Evolutionary conservation across 306 rosid species (phyloP), one percentile per base, ranked within the genome.

Genomic region (Vigna radiata): DNA sequence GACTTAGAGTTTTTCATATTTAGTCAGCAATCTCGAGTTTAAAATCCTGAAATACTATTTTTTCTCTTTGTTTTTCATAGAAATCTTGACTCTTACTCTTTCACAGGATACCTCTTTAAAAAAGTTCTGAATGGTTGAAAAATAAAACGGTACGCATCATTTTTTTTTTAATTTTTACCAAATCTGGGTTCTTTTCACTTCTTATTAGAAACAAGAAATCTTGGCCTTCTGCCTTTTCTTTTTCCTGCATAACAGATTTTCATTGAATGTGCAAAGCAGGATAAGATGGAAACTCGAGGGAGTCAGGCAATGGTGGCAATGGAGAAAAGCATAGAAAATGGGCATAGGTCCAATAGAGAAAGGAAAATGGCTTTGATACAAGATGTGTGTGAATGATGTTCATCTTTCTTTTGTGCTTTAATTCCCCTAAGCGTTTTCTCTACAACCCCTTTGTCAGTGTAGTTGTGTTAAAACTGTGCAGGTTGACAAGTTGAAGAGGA

Each of bases 401-500:
- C 19, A 63, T 49, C 33, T 46, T 80, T 21, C n/a, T 74, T 50
- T 58, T 18, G 12, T 58, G 77, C 52, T 61, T 63, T 43, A 36
- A 31, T 27, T 41, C 23, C 39, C 5, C 60, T 0, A 4, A 37
- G 31, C 14, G 46, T 8, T 83, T 53, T 29, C 55, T 64, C n/a
- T 27, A 13, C 36, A 16, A 43, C 55, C 73, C 21, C 36, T 39
- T 79, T 67, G 9, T 71, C 48, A 52, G 47, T 53, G 48, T 41
- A 58, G 72, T 25, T 46, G 72, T 25, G 61, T 50, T 50, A 71
- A 19, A 65, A 67, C 19, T 79, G 75, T 54, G 19, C 85, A 94
- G 97, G 97, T 94, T 81, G 96, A 92, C 72, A 92, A 87, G 83
- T 87, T 94, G 85, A 94, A 94, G 90, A 94, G 85, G 86, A 94